A percentile compares a stretch with the other conserved stretches of the same genome.
Evolutionary conservation across 495 filamentous ascomycete genomes (phyloP).

Genomic region (Podospora didyma): DNA sequence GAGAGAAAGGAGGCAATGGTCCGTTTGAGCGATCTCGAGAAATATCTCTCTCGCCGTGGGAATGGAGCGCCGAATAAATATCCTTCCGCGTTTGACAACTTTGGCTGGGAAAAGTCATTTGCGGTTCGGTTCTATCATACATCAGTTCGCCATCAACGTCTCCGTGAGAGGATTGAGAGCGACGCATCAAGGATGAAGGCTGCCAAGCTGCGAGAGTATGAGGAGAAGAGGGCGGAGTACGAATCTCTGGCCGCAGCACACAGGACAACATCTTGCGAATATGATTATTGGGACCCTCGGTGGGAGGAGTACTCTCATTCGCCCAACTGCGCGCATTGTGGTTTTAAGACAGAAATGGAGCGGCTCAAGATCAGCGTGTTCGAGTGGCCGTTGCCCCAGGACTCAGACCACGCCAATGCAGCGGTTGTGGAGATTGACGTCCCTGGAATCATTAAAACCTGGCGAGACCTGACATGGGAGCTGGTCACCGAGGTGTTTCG

Average conservation of each 20-base stretch:
- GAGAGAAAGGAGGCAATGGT: slow-evolving; percentile 46
- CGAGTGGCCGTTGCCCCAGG: slow-evolving; percentile 60
- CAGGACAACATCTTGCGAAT: background rate
- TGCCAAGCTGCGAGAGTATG: slow-evolving; percentile 44
- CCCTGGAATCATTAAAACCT: slow-evolving; percentile 42
- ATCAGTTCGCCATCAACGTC: slow-evolving; percentile 39
- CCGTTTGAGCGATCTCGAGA: slow-evolving; percentile 45
- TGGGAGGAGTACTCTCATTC: background rate
- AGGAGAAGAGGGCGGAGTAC: slow-evolving; percentile 9
- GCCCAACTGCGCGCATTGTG: slow-evolving; percentile 32
- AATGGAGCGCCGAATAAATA: slow-evolving; percentile 8
- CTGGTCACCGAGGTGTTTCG: slow-evolving; percentile 40
- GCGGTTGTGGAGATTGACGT: slow-evolving; percentile 56
- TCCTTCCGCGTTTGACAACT: slow-evolving; percentile 33
- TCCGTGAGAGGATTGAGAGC: slow-evolving; percentile 36
- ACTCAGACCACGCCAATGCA: slow-evolving; percentile 33
- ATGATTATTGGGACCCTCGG: background rate
- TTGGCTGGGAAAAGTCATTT: slow-evolving; percentile 37
- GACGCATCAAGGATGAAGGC: slow-evolving; percentile 26
- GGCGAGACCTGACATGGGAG: slow-evolving; percentile 50
- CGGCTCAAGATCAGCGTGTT: slow-evolving; percentile 47
- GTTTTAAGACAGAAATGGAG: slow-evolving; percentile 14
- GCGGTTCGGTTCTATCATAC: slow-evolving; percentile 50
- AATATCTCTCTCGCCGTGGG: slow-evolving; percentile 40
- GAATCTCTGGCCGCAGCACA: background rate